phyloP scores from a whole-genome alignment of 306 rosid genomes.

The Glycine latifolia region DNA sequence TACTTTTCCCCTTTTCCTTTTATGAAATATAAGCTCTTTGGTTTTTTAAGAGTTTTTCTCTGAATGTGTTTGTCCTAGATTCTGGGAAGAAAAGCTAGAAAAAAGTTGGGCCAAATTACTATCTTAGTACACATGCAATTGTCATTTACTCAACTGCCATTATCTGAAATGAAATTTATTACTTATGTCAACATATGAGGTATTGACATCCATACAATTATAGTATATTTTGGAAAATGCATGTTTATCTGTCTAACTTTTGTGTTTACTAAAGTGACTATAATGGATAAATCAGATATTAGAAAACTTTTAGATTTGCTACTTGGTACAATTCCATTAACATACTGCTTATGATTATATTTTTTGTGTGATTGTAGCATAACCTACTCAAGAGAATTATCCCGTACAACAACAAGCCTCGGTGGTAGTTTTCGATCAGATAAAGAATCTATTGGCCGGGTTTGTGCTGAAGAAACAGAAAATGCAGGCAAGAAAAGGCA shows the following conservation, averaged over 20 bases:
- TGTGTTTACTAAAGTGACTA: not conserved
- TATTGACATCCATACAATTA: not conserved
- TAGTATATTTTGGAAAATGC: not conserved
- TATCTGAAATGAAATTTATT: not conserved
- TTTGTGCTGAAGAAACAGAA: conserved; percentile 69
- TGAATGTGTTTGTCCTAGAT: not conserved
- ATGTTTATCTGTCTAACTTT: not conserved
- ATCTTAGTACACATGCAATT: not conserved
- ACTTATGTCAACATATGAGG: conserved; percentile 3
- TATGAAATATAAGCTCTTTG: not conserved
- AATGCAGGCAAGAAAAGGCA: conserved; percentile 50
- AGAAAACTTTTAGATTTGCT: conserved; percentile 20
- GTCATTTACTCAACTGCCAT: not conserved
- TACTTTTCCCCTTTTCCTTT: not conserved
- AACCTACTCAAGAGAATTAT: conserved; percentile 72
- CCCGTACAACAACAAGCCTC: conserved; percentile 72
- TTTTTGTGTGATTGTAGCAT: conserved; percentile 54
- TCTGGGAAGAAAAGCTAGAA: not conserved
- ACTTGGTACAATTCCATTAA: conserved; percentile 1
- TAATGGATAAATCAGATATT: conserved; percentile 16
- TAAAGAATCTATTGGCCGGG: conserved; percentile 71
- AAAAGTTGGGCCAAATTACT: not conserved
- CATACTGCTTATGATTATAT: conserved; percentile 23
- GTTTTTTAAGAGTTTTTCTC: not conserved
- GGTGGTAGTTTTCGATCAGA: conserved; percentile 94